These are phyloP conservation scores for California macrophylla DNA, from an alignment of 441 rosid genomes.

Conservation along the genomic window DNA sequence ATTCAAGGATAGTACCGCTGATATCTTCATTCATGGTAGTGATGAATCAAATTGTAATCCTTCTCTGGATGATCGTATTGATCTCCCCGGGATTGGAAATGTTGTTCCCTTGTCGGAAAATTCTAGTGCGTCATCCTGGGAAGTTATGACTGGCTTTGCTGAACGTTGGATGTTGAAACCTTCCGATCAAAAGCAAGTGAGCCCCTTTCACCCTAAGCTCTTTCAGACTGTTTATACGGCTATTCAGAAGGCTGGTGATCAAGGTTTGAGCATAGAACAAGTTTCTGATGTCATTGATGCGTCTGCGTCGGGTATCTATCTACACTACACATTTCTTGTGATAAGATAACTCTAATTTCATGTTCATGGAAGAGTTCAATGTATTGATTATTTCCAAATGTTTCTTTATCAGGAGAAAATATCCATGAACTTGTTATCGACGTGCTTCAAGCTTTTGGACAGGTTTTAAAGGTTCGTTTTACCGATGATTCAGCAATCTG, in stretches of 20 bases:
- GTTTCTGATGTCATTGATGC: conserved; percentile 35
- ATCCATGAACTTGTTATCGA: conserved; percentile 39
- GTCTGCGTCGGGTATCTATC: conserved; percentile 33
- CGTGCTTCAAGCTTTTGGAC: conserved; percentile 74
- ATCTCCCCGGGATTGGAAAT: conserved; percentile 30
- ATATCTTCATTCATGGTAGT: conserved; percentile 19
- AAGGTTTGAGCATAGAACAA: conserved; percentile 68
- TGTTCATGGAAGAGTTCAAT: conserved; percentile 8
- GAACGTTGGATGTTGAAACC: conserved; percentile 31
- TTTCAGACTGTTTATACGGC: conserved; percentile 45
- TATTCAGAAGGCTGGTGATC: conserved; percentile 84
- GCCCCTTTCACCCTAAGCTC: conserved; percentile 36
- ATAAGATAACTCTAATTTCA: background rate
- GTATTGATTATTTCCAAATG: conserved; percentile 18
- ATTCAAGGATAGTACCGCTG: conserved; percentile 30
- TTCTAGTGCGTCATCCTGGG: conserved; percentile 53
- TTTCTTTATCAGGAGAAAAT: conserved; percentile 44
- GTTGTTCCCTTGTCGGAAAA: conserved; percentile 32
- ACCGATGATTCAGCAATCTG: conserved; percentile 10
- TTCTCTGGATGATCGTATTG: conserved; percentile 30
- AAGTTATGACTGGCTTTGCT: conserved; percentile 60
- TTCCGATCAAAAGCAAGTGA: conserved; percentile 26
- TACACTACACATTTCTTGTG: background rate
- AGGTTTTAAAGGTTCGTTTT: conserved; percentile 62
- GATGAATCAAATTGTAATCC: conserved; percentile 28